Evolutionary conservation across 768 basidiomycete genomes (phyloP).

Genomic region (Lyophyllum semitale): DNA sequence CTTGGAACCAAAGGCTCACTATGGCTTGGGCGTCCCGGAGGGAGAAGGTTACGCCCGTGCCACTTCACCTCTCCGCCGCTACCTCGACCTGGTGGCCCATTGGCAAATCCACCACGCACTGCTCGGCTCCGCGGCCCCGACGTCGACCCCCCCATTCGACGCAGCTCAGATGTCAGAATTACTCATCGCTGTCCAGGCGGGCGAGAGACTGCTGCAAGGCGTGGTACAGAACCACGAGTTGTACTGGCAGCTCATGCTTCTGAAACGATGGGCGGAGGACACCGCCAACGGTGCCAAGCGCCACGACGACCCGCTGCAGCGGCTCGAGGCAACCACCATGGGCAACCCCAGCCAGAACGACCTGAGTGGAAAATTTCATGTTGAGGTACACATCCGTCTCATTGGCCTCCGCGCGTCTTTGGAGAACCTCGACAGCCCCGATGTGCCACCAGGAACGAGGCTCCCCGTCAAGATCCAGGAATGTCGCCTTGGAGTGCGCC

Average conservation of each 20-base stretch:
- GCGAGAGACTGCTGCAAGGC: slow-evolving; percentile 35
- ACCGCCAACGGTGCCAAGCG: slow-evolving; percentile 18
- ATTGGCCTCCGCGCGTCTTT: background rate
- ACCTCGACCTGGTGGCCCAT: slow-evolving; percentile 77
- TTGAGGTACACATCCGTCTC: slow-evolving; percentile 6
- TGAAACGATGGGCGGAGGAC: slow-evolving; percentile 40
- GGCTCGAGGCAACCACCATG: slow-evolving; percentile 9
- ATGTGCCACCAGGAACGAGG: background rate
- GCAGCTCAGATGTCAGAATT: slow-evolving; percentile 46
- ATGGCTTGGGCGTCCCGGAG: slow-evolving; percentile 63
- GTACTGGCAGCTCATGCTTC: slow-evolving; percentile 37
- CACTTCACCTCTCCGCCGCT: slow-evolving; percentile 89
- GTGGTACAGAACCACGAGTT: slow-evolving; percentile 29
- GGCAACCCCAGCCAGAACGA: background rate
- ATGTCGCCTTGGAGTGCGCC: slow-evolving; percentile 2
- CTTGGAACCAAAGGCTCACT: slow-evolving; percentile 64
- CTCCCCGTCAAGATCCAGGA: slow-evolving; percentile 1
- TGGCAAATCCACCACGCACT: slow-evolving; percentile 92
- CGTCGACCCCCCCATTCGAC: slow-evolving; percentile 42
- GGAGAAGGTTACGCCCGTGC: slow-evolving; percentile 81
- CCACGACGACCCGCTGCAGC: slow-evolving; percentile 11
- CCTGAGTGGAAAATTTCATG: background rate
- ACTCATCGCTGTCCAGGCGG: slow-evolving; percentile 34
- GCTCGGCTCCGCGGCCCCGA: slow-evolving; percentile 35
- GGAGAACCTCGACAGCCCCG: background rate